Base-by-base conservation (phyloP, 2,329 filamentous ascomycete species). In the Ophiocordyceps camponoti-rufipedis region DNA sequence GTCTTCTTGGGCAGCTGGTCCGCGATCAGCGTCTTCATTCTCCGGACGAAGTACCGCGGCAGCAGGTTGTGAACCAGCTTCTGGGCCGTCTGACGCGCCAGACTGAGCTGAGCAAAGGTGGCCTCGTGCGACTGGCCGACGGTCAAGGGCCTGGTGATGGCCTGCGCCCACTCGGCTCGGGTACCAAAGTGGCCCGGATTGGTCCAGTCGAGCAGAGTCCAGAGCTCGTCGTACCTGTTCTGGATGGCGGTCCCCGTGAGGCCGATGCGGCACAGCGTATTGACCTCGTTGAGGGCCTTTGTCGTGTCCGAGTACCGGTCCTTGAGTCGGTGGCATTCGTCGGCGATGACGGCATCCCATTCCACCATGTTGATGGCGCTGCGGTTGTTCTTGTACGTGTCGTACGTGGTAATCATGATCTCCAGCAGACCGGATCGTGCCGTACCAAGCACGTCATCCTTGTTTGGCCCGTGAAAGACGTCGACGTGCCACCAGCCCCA, bases 401-500 rank as follows among this genome's bases (percentile, higher is more conserved):
- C 74, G 57, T 96, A 96, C 0, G 91, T 96, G 0, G 89, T 96
- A 49, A 98, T 84, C 74, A 96, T 80, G 49, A 96, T 78, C 62
- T 98, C 91, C 1, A 88, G 62, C 44, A 82, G 74, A 0, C 91
- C 91, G 3, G 80, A 77, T 41, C 72, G 71, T 2, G 87, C 87
- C 1, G 85, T 75, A 41, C 78, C 69, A 2, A 94, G 66, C 1
- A 82, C 78, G 42, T 81, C 76, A 28, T 84, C 80, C 54, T 87
- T 78, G 32, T 61, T 58, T 1, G 55, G 28, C 9, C 87, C 88
- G 55, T 95, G 88, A 51, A 81, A 96, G 1, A 79, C 64, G 54
- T 93, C 85, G 10, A 85, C 71, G 50, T 88, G 78, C 91, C 91
- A 98, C 84, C 85, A 98, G 0, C 91, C 91, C 91, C 91, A 98